Evolutionary conservation across 495 filamentous ascomycete genomes (phyloP).

Genomic region (Patellaria atrata): DNA sequence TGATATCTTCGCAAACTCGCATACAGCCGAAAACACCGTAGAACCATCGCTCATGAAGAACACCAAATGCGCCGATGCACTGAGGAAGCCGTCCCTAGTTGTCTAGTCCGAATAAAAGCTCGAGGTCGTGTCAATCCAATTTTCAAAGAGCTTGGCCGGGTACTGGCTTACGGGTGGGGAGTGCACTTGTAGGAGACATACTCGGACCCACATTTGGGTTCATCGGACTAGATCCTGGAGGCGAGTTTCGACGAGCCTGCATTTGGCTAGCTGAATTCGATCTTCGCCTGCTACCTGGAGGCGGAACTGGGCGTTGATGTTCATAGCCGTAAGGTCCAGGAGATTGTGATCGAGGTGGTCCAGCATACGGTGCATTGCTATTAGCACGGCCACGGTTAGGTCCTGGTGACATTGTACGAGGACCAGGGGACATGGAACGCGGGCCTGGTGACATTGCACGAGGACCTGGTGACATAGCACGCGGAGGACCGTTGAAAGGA

Average conservation of each 20-base stretch:
- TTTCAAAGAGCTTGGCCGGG: constrained; percentile 25
- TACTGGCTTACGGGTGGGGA: constrained; percentile 26
- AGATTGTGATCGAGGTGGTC: constrained; percentile 32
- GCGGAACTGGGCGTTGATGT: constrained; percentile 33
- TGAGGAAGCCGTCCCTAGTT: too few relatives aligned
- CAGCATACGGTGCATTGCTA: constrained; percentile 20
- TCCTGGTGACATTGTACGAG: constrained; percentile 3
- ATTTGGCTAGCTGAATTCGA: constrained; percentile 37
- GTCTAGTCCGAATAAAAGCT: too few relatives aligned
- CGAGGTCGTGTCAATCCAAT: too few relatives aligned
- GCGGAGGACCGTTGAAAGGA: constrained; percentile 11
- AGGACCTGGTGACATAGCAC: constrained; percentile 28
- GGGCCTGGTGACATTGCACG: constrained; percentile 33
- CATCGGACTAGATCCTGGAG: constrained; percentile 48
- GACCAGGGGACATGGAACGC: constrained; percentile 20
- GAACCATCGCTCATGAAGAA: too few relatives aligned
- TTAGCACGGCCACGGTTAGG: constrained; percentile 17
- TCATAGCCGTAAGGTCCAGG: constrained; percentile 38
- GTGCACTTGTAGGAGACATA: constrained; percentile 4
- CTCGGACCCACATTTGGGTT: constrained; percentile 34
- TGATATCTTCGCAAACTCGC: too few relatives aligned
- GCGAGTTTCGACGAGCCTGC: constrained; percentile 33
- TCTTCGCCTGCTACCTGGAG: constrained; percentile 30
- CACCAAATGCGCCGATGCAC: too few relatives aligned
- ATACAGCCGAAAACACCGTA: too few relatives aligned